These are phyloP conservation scores for Verticillium nonalfalfae DNA, from an alignment of 2,329 filamentous ascomycete species.

Conservation along the genomic window DNA sequence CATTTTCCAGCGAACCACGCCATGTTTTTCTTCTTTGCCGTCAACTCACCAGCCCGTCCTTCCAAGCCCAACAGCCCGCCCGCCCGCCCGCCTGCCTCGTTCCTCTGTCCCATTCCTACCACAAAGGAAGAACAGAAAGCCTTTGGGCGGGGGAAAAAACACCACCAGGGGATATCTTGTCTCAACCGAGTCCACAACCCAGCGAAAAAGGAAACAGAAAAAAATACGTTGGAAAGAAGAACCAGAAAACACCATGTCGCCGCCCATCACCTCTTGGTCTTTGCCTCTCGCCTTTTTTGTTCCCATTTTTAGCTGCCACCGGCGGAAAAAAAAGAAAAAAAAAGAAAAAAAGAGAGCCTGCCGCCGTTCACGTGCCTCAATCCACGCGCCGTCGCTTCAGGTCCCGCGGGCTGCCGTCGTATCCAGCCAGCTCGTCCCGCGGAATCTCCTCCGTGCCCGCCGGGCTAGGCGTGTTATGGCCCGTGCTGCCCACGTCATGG, in stretches of 20 bases:
- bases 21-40: too few species aligned
- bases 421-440: slow-evolving; percentile 30
- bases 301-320: background rate
- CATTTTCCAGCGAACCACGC: too few species aligned
- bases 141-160: background rate
- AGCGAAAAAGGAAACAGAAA: background rate
- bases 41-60: background rate
- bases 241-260: background rate
- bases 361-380: slow-evolving; percentile 7
- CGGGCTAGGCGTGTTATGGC: slow-evolving; percentile 33
- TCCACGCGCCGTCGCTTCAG: slow-evolving; percentile 31
- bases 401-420: slow-evolving; percentile 18
- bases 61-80: background rate
- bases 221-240: background rate
- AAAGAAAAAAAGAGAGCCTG: background rate
- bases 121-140: background rate
- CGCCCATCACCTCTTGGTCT: background rate
- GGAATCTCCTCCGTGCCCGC: slow-evolving; percentile 44
- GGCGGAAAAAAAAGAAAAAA: background rate
- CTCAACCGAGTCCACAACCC: background rate
- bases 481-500: slow-evolving; percentile 9
- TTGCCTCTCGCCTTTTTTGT: background rate
- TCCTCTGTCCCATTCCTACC: background rate
- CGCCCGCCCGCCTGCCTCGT: background rate
- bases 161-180: background rate